Evolutionary conservation across 83 land plant genomes (phyloP).

Genomic region (Picea abies): DNA sequence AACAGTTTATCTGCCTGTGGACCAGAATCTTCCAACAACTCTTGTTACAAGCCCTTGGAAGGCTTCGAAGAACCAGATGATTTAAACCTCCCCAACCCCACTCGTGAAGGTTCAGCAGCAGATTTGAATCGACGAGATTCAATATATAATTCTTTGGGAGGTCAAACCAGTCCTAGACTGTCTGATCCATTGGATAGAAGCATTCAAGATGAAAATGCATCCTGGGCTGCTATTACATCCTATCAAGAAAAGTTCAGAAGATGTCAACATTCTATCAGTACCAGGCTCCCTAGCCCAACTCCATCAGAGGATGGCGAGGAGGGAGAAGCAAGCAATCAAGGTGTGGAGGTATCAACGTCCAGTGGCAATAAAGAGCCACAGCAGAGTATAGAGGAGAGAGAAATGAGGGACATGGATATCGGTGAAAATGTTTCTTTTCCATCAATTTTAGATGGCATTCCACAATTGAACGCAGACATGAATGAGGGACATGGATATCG

Average conservation of each 20-base stretch:
- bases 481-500: too few species aligned
- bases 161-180: background rate
- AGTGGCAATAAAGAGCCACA: background rate
- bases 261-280: constrained; percentile 25
- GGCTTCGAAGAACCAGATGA: constrained; percentile 37
- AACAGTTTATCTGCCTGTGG: background rate
- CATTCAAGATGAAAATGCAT: constrained; percentile 11
- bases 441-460: background rate
- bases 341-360: constrained; percentile 30
- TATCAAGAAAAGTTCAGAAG: constrained; percentile 69
- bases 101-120: constrained; percentile 23
- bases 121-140: constrained; percentile 24
- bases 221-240: constrained; percentile 62
- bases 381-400: background rate
- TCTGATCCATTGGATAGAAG: background rate
- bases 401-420: background rate
- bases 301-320: constrained; percentile 65
- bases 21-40: background rate
- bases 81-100: constrained; percentile 56
- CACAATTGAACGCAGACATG: background rate
- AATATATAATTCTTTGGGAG: constrained; percentile 18
- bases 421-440: background rate
- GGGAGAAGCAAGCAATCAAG: constrained; percentile 29
- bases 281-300: constrained; percentile 80
- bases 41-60: constrained; percentile 10